Conservation (phyloP, 1,284 basidiomycete genomes). For the Cutaneotrichosporon sp. region DNA sequence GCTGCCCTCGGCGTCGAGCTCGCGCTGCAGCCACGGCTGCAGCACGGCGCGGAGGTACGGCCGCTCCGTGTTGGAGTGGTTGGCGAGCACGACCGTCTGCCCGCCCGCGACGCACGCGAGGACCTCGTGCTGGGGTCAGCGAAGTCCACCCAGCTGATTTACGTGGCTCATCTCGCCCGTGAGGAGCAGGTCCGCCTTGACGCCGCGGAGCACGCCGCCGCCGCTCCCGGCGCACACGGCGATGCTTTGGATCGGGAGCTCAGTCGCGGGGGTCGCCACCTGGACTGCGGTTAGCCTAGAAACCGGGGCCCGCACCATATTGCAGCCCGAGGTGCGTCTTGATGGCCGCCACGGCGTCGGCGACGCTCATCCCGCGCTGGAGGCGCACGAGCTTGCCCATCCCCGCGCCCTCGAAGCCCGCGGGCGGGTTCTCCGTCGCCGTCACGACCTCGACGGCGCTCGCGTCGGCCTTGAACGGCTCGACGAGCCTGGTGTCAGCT, state of each 20-base stretch:
- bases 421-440: slow-evolving; percentile 28
- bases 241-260: slow-evolving; percentile 53
- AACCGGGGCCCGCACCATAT: slow-evolving; percentile 62
- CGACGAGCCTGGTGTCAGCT: slow-evolving; percentile 40
- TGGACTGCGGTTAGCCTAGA: no score
- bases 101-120: slow-evolving; percentile 72
- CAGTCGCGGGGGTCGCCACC: slow-evolving; percentile 62
- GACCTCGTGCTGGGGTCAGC: slow-evolving; percentile 68
- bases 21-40: slow-evolving; percentile 62
- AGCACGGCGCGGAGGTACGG: slow-evolving; percentile 72
- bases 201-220: slow-evolving; percentile 68
- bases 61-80: slow-evolving; percentile 86
- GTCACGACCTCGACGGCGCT: slow-evolving; percentile 32
- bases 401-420: slow-evolving; percentile 58
- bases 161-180: slow-evolving; percentile 93
- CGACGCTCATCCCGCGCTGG: slow-evolving; percentile 50
- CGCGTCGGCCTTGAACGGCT: slow-evolving; percentile 37
- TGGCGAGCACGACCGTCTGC: slow-evolving; percentile 75
- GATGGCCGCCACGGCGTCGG: slow-evolving; percentile 64
- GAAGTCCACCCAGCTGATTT: slow-evolving; percentile 41
- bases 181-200: slow-evolving; percentile 75
- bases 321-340: slow-evolving; percentile 68
- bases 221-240: slow-evolving; percentile 78
- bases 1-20: slow-evolving; percentile 54
- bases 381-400: slow-evolving; percentile 69